These are phyloP conservation scores for Coprinopsis cinerea DNA, from an alignment of 768 basidiomycete species.

Conservation along the genomic window DNA sequence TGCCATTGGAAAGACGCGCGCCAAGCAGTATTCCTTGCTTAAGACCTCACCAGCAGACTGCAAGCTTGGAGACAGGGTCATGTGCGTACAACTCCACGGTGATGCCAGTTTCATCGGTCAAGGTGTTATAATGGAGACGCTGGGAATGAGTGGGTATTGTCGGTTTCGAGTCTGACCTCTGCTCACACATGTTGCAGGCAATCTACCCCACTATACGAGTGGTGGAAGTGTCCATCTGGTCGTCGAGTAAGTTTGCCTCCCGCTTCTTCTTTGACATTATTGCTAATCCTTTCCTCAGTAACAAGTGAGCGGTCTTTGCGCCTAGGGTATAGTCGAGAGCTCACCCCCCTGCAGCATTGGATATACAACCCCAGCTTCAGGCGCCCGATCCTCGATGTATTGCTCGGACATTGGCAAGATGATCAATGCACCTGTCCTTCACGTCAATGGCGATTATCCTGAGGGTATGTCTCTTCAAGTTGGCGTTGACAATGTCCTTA, in stretches of 20 bases:
- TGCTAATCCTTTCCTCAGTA: conserved; percentile 29
- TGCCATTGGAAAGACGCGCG: conserved; percentile 84
- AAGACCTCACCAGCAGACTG: conserved; percentile 54
- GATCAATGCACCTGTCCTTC: conserved; percentile 83
- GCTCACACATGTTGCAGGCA: conserved; percentile 41
- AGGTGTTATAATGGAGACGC: conserved; percentile 82
- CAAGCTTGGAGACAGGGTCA: conserved; percentile 60
- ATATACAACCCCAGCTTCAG: conserved; percentile 85
- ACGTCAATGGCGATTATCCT: conserved; percentile 88
- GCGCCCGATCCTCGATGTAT: conserved; percentile 80
- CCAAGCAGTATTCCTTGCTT: conserved; percentile 81
- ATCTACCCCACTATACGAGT: conserved; percentile 86
- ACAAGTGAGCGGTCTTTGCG: conserved; percentile 43
- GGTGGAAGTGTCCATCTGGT: conserved; percentile 90
- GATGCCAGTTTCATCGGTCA: conserved; percentile 91
- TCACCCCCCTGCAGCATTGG: conserved; percentile 56
- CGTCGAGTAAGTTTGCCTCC: conserved; percentile 61
- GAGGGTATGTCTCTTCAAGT: conserved; percentile 47
- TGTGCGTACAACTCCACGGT: conserved; percentile 89
- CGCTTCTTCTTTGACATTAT: neutral
- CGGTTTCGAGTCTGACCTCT: neutral
- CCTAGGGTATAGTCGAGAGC: neutral
- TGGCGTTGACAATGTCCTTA: neutral
- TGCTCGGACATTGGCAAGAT: conserved; percentile 87
- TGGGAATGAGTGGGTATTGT: conserved; percentile 64